Conservation (phyloP, 495 filamentous ascomycete species). For the Lasiosphaeria ovina region DNA sequence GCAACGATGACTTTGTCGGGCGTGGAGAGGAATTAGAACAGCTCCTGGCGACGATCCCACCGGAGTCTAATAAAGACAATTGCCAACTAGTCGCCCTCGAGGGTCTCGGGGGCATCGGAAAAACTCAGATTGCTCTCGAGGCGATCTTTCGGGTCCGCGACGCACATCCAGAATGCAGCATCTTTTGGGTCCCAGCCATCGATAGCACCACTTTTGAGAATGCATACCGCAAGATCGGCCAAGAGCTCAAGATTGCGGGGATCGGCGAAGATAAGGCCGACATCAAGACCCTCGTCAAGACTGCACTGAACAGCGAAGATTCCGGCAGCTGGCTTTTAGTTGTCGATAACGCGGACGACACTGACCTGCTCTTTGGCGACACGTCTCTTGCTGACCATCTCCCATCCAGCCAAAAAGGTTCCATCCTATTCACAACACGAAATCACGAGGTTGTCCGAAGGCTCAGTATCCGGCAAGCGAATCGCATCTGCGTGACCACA, state of each 20-base stretch:
- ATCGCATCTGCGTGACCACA: slow-evolving; percentile 23
- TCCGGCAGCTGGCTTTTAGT: slow-evolving; percentile 48
- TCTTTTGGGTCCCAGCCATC: slow-evolving; percentile 49
- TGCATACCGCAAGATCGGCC: slow-evolving; percentile 43
- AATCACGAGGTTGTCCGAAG: slow-evolving; percentile 24
- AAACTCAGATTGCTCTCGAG: slow-evolving; percentile 56
- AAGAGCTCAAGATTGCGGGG: slow-evolving; percentile 26
- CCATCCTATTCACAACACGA: slow-evolving; percentile 44
- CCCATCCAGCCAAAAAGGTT: slow-evolving; percentile 36
- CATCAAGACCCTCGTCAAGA: slow-evolving; percentile 34
- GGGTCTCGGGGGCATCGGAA: slow-evolving; percentile 48
- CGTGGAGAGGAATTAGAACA: slow-evolving; percentile 35
- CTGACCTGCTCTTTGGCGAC: slow-evolving; percentile 30
- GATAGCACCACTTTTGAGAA: slow-evolving; percentile 41
- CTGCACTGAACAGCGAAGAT: slow-evolving; percentile 32
- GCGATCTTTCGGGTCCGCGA: slow-evolving; percentile 44
- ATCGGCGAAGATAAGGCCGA: slow-evolving; percentile 36
- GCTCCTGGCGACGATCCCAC: slow-evolving; percentile 29
- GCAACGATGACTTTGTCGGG: slow-evolving; percentile 43
- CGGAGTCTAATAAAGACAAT: slow-evolving; percentile 16
- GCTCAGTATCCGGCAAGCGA: slow-evolving; percentile 11
- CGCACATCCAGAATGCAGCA: slow-evolving; percentile 30
- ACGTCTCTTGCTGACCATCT: slow-evolving; percentile 29
- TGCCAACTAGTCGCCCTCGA: slow-evolving; percentile 42
- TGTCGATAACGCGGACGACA: slow-evolving; percentile 54